Evolutionary conservation across 129 eudicot genomes (phyloP), one percentile per base, ranked within the genome.

Genomic region (Heracleum sosnowskyi): DNA sequence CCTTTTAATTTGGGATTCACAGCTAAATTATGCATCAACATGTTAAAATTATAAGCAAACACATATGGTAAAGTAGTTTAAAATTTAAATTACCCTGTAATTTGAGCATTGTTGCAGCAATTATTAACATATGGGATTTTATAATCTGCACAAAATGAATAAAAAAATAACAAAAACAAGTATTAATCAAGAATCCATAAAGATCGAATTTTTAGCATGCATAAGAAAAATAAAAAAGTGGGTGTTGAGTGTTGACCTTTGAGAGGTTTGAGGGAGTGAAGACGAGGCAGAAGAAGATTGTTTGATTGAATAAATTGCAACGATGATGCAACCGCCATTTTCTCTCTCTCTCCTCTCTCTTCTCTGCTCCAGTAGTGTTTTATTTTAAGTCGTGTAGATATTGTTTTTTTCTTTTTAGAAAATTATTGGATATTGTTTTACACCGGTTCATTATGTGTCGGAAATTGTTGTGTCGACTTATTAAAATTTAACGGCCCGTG

Each of bases 241-340:
- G 73, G 34, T 26, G 9, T 69, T 39, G 74, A 9, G 60, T 45
- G 11, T 20, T 11, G 55, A 86, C 90, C 69, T 81, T 80, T 81
- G 35, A 64, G 75, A 77, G 63, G 82, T 41, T 73, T 77, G 77
- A 34, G 77, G 68, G 68, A 51, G 44, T 63, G 83, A 77, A 72
- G 82, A 79, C 73, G 85, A 78, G 42, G 81, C 76, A 83, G 36
- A 73, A 68, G 74, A 10, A 36, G 45, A 69, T 34, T 76, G 29
- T 46, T 73, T 55, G 81, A 80, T n/a, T 79, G 91, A n/a, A 60
- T 60, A 41, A 79, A 81, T 40, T 88, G 86, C 74, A 88, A 79
- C 70, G 87, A 88, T 42, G 92, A 88, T 83, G 86, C 84, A 45
- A 80, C 72, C 71, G 92, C 91, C 96, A 91, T 88, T 46, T 66